Conservation (phyloP, 2,329 filamentous ascomycete species). For the Penicillium glabrum region DNA sequence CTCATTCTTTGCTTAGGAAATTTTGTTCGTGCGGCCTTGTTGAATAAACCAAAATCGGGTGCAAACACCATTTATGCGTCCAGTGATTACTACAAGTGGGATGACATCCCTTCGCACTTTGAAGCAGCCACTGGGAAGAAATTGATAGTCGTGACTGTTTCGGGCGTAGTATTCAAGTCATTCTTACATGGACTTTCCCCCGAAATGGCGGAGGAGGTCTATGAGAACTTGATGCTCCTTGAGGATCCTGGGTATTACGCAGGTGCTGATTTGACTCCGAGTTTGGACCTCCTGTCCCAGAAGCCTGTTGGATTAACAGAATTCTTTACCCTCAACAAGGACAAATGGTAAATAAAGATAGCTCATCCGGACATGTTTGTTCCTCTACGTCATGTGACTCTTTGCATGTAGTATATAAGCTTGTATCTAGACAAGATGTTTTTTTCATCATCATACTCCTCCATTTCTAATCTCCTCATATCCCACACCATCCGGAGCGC, state of each 20-base stretch:
- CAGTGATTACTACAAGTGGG: neutral
- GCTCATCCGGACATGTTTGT: too few relatives aligned
- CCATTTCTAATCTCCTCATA: too few relatives aligned
- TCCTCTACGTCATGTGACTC: too few relatives aligned
- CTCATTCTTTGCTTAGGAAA: neutral
- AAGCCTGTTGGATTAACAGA: neutral
- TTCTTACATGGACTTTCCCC: slow-evolving; percentile 2
- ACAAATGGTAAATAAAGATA: neutral
- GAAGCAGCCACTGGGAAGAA: neutral
- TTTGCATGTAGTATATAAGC: neutral
- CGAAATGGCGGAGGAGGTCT: neutral
- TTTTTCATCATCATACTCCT: too few relatives aligned
- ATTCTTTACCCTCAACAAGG: slow-evolving; percentile 1
- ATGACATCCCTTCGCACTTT: neutral
- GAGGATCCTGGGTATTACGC: slow-evolving; percentile 7
- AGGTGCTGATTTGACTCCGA: neutral
- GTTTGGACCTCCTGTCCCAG: neutral
- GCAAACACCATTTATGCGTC: neutral
- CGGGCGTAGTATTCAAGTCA: neutral
- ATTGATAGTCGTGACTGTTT: neutral
- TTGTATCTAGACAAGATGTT: too few relatives aligned
- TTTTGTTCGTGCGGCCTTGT: neutral
- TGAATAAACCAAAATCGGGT: neutral
- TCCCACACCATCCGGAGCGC: too few relatives aligned
- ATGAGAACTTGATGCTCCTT: slow-evolving; percentile 2